These are phyloP conservation scores for Gossypium davidsonii DNA, from an alignment of 441 rosid species.

Conservation along the genomic window DNA sequence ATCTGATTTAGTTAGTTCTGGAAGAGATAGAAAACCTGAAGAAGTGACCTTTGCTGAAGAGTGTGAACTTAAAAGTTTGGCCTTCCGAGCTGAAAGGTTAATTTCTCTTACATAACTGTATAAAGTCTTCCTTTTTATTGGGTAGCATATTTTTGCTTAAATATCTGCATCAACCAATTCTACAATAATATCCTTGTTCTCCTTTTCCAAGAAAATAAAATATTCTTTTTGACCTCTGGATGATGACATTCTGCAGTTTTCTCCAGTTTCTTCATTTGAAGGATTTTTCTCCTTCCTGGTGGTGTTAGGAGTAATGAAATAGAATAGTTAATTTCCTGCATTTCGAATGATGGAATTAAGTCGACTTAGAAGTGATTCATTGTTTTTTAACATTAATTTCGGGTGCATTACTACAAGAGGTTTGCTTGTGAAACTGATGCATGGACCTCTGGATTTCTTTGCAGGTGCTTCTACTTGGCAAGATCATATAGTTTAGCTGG, in stretches of 20 bases:
- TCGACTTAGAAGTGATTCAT: neutral
- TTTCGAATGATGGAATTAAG: neutral
- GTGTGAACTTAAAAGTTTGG: slow-evolving; percentile 57
- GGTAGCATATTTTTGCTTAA: neutral
- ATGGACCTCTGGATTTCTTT: slow-evolving; percentile 11
- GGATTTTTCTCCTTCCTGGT: neutral
- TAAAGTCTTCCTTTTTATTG: slow-evolving; percentile 1
- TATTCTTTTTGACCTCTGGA: neutral
- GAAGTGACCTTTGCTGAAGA: slow-evolving; percentile 83
- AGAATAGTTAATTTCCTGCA: neutral
- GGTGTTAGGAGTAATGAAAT: neutral
- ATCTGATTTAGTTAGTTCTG: slow-evolving; percentile 93
- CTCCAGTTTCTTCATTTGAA: neutral
- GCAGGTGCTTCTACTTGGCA: slow-evolving; percentile 93
- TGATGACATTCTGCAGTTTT: neutral
- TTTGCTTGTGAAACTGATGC: slow-evolving; percentile 8
- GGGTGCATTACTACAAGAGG: neutral
- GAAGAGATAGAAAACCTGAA: slow-evolving; percentile 87
- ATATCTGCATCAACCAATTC: neutral
- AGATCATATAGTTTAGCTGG: slow-evolving; percentile 84
- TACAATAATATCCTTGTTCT: neutral
- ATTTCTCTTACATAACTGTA: slow-evolving; percentile 1
- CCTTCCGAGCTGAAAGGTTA: slow-evolving; percentile 88
- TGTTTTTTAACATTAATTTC: neutral
- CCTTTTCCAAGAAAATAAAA: neutral